phyloP scores from a whole-genome alignment of 345 rosid species.

The Linum usitatissimum region DNA sequence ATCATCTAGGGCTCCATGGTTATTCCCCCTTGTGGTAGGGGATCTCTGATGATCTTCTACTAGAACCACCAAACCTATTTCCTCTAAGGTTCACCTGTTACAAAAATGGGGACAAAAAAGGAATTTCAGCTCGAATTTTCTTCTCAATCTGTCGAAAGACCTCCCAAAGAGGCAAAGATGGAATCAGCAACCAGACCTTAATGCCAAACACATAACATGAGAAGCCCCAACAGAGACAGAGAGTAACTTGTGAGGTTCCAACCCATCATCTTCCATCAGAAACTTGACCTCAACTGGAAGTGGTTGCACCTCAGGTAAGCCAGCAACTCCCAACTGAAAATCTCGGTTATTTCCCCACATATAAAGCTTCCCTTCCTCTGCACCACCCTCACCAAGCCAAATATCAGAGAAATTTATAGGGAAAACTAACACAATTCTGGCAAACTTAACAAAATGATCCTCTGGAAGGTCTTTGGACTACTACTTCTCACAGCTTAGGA shows the following conservation, averaged over 20 bases:
- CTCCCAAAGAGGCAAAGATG: not conserved
- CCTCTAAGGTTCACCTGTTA: too few relatives aligned
- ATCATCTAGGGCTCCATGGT: too few relatives aligned
- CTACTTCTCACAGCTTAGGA: not conserved
- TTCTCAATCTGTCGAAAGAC: not conserved
- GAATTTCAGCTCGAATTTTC: not conserved
- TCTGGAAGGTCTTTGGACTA: not conserved
- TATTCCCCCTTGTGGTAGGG: too few relatives aligned
- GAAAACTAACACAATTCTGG: too few relatives aligned
- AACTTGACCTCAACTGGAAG: conserved; percentile 64
- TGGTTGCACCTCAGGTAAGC: conserved; percentile 59
- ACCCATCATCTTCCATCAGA: conserved; percentile 55
- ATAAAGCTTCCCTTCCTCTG: conserved; percentile 71
- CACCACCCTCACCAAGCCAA: conserved; percentile 5
- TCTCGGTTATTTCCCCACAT: conserved; percentile 97
- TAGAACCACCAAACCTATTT: too few relatives aligned
- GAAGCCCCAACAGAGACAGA: conserved; percentile 77
- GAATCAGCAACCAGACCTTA: conserved; percentile 27
- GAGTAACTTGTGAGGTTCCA: conserved; percentile 46
- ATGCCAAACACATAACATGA: conserved; percentile 73
- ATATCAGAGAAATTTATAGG: not conserved
- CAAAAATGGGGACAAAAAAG: too few relatives aligned
- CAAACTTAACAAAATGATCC: not conserved
- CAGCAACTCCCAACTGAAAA: conserved; percentile 80
- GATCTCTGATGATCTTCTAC: too few relatives aligned